phyloP scores from a whole-genome alignment of 306 rosid species.

The Carpinus fangiana region DNA sequence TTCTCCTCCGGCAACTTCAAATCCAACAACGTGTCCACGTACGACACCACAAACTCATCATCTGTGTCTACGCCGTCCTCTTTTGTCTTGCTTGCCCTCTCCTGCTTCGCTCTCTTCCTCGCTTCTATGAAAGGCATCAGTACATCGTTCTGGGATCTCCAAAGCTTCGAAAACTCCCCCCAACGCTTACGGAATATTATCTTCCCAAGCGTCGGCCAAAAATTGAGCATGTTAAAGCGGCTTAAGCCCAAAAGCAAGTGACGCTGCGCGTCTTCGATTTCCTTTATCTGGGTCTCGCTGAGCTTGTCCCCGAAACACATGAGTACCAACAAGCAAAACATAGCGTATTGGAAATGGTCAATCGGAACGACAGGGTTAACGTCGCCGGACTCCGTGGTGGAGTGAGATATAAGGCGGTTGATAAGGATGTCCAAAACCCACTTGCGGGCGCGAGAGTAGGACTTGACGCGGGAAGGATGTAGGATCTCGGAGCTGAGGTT shows the following conservation, averaged over 20 bases:
- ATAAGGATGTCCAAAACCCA: slow-evolving; percentile 11
- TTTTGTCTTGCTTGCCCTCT: not conserved
- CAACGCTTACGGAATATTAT: slow-evolving; percentile 18
- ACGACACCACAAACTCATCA: not conserved
- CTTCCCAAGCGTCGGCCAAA: slow-evolving; percentile 29
- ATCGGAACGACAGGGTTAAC: not conserved
- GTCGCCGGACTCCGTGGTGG: not conserved
- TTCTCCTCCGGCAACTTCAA: not conserved
- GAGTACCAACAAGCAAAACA: slow-evolving; percentile 8
- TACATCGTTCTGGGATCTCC: slow-evolving; percentile 24
- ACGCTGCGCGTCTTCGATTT: slow-evolving; percentile 1
- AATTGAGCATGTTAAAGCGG: not conserved
- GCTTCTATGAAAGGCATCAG: slow-evolving; percentile 37
- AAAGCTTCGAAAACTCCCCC: not conserved
- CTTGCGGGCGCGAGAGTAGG: slow-evolving; percentile 4
- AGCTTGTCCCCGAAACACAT: slow-evolving; percentile 15
- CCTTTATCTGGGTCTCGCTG: not conserved
- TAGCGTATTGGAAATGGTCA: not conserved
- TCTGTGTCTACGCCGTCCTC: not conserved
- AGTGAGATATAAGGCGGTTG: not conserved
- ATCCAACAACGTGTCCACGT: slow-evolving; percentile 3
- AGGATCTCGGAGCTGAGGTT: slow-evolving; percentile 9
- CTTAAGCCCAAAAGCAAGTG: not conserved
- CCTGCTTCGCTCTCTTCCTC: slow-evolving; percentile 37
- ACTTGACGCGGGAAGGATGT: slow-evolving; percentile 1